Conservation (phyloP, 495 filamentous ascomycete genomes). For the Neurospora sp. region DNA sequence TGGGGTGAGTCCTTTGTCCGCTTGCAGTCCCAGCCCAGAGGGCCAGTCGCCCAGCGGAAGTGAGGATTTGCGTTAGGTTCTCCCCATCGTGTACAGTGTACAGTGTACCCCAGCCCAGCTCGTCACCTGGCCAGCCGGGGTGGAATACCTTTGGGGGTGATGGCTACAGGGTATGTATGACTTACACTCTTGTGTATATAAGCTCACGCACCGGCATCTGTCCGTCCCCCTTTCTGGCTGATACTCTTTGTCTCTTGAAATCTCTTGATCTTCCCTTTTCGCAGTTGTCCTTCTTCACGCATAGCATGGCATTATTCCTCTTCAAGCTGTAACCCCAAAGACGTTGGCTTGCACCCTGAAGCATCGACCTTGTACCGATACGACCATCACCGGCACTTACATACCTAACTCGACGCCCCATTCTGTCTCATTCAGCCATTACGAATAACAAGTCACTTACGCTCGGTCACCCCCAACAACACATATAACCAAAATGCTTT, state of each 20-base stretch:
- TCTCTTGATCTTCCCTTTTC: neutral
- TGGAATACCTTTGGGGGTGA: neutral
- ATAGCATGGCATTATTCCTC: neutral
- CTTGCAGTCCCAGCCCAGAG: neutral
- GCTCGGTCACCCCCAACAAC: neutral
- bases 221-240: neutral
- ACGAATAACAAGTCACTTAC: neutral
- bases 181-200: neutral
- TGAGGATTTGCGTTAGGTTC: neutral
- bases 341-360: neutral
- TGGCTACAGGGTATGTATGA: neutral
- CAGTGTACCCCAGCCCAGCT: neutral
- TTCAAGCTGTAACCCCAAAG: neutral
- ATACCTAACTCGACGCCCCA: neutral
- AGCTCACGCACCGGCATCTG: neutral
- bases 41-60: neutral
- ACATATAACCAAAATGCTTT: conserved; percentile 24
- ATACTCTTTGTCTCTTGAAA: neutral
- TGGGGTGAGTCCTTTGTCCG: neutral
- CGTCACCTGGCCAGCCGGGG: neutral
- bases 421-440: neutral
- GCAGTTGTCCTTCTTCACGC: neutral
- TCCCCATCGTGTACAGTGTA: neutral
- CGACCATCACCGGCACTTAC: neutral
- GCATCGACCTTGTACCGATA: neutral